These are phyloP conservation scores for Microdochium trichocladiopsis DNA, from an alignment of 2,329 filamentous ascomycete species.

Conservation along the genomic window DNA sequence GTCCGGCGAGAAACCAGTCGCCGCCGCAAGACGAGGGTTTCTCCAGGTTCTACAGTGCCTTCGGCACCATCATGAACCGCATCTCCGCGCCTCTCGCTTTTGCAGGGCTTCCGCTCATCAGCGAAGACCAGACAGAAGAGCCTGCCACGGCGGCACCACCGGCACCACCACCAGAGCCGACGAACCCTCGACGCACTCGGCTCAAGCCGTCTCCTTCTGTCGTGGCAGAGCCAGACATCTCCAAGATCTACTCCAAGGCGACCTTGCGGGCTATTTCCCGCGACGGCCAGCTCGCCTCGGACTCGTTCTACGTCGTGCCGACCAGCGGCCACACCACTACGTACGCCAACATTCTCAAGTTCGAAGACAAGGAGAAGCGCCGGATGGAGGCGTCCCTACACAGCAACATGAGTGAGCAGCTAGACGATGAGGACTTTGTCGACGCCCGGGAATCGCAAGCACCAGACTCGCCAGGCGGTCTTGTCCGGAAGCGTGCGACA, in stretches of 20 bases:
- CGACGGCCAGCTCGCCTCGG: constrained; percentile 55
- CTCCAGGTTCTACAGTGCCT: constrained; percentile 84
- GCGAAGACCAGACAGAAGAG: constrained; percentile 39
- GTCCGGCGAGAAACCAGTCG: constrained; percentile 15
- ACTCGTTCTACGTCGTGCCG: constrained; percentile 93
- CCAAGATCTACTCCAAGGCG: constrained; percentile 77
- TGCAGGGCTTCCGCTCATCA: constrained; percentile 75
- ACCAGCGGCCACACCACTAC: constrained; percentile 86
- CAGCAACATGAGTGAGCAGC: constrained; percentile 36
- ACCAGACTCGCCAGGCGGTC: constrained; percentile 31
- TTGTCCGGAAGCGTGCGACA: constrained; percentile 18
- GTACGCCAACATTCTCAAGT: constrained; percentile 81
- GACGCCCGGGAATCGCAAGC: constrained; percentile 68
- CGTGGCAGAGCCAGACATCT: constrained; percentile 64
- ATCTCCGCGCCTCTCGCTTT: constrained; percentile 89
- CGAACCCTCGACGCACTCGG: constrained; percentile 27
- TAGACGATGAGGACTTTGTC: constrained; percentile 80
- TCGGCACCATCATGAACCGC: constrained; percentile 77
- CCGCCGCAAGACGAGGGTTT: constrained; percentile 66
- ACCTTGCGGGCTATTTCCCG: constrained; percentile 73
- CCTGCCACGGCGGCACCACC: constrained; percentile 20
- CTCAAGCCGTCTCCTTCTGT: constrained; percentile 21
- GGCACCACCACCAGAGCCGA: constrained; percentile 24
- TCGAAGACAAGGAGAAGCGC: constrained; percentile 59
- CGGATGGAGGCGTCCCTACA: constrained; percentile 46